Evolutionary conservation across 1,284 basidiomycete genomes (phyloP), one percentile per base, ranked within the genome.

Genomic region (Ganoderma meredithae): DNA sequence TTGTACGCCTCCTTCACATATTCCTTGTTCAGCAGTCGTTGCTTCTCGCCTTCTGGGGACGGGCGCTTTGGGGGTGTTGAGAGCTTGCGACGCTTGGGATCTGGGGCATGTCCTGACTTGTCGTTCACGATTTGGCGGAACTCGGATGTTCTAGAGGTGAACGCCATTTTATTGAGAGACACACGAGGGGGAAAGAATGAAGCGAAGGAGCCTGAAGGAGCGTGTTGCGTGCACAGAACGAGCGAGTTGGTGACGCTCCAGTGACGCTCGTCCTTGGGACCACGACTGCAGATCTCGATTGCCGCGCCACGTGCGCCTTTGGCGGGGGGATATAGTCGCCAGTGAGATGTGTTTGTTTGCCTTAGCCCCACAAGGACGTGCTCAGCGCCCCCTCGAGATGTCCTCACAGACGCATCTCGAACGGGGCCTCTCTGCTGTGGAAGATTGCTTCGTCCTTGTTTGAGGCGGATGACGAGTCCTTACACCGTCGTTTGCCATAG

Each of bases 1-100:
- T 84, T 85, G 76, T 93, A 90, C 4, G 90, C 93, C 77, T 95
- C 92, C 64, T 83, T 78, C 67, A 93, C 75, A 77, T 91, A 95
- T 75, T 88, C 85, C 78, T 88, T 90, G 72, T 85, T 88, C 69
- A 90, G 79, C 19, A 81, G 76, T 22, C 78, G 76, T 64, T 83
- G 78, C 41, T 81, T 73, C 64, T 79, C 78, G 41, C 72, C 73
- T 66, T 81, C 78, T 58, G 80, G 78, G 52, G 74, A 74, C 55
- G 74, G 62, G 68, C 81, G 79, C 64, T 72, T 79, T 65, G 81
- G 71, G 39, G 76, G 73, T 68, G 80, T 80, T 49, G 77, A 73
- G 44, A 83, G 72, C 76, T 84, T 91, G 71, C 84, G 84, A 70
- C 87, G 82, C 77, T 88, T 90, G 27, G 80, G 73, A 36, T 86